phyloP scores from a whole-genome alignment of 2,329 filamentous ascomycete species.

The Exserohilum rostratum region DNA sequence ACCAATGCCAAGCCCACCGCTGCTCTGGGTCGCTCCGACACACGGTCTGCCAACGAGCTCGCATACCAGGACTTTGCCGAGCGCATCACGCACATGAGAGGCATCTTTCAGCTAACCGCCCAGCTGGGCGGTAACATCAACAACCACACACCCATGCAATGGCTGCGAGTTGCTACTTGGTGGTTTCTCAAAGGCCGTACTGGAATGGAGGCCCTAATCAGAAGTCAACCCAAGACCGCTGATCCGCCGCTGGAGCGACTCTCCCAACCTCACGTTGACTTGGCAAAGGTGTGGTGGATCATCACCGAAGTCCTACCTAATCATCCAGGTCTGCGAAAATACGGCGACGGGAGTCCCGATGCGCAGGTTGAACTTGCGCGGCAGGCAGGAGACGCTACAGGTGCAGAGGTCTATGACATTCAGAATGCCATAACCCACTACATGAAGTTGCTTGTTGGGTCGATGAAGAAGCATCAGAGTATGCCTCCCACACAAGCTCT shows the following conservation, averaged over 20 bases:
- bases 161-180: conserved; percentile 78
- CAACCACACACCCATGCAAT: conserved; percentile 67
- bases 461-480: conserved; percentile 83
- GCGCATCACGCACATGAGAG: conserved; percentile 74
- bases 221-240: conserved; percentile 64
- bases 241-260: conserved; percentile 57
- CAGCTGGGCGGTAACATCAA: conserved; percentile 73
- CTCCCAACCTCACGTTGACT: conserved; percentile 82
- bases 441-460: conserved; percentile 75
- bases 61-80: conserved; percentile 72
- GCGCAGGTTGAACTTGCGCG: conserved; percentile 48
- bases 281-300: conserved; percentile 90
- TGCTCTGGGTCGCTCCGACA: conserved; percentile 40
- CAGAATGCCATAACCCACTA: conserved; percentile 66
- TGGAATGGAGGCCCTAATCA: conserved; percentile 73
- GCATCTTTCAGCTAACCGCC: conserved; percentile 77
- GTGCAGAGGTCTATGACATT: conserved; percentile 56
- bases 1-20: conserved; percentile 14
- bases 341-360: conserved; percentile 31
- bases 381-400: conserved; percentile 51
- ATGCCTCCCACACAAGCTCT: conserved; percentile 69
- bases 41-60: conserved; percentile 38
- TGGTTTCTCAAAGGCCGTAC: conserved; percentile 87
- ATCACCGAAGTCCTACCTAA: conserved; percentile 50
- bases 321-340: conserved; percentile 40